phyloP scores from a whole-genome alignment of 805 yeast genomes.

The Lipomyces sp. region DNA sequence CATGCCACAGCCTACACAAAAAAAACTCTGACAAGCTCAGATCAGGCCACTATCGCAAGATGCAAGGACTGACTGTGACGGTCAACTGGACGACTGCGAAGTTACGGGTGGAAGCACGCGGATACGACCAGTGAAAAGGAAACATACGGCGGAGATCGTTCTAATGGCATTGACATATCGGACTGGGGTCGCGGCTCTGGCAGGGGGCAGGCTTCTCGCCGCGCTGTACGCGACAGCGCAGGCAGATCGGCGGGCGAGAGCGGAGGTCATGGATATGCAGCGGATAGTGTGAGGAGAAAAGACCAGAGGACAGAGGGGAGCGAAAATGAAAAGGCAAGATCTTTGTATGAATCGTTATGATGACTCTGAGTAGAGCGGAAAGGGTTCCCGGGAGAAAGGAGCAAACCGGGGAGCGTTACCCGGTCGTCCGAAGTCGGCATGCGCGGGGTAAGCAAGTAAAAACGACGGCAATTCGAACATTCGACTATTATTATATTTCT shows the following conservation, averaged over 20 bases:
- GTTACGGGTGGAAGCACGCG: neutral
- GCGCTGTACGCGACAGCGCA: slow-evolving; percentile 9
- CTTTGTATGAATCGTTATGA: neutral
- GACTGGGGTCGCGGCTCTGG: slow-evolving; percentile 2
- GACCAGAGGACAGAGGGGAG: slow-evolving; percentile 1
- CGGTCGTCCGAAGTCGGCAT: too few relatives aligned
- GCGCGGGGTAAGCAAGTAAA: too few relatives aligned
- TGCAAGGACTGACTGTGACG: neutral
- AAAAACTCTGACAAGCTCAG: neutral
- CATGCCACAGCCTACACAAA: neutral
- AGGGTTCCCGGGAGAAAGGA: neutral
- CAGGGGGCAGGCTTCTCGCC: slow-evolving; percentile 8
- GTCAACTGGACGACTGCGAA: neutral
- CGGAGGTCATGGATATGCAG: slow-evolving; percentile 12
- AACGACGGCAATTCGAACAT: too few relatives aligned
- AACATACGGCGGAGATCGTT: slow-evolving; percentile 25
- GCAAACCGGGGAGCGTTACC: too few relatives aligned
- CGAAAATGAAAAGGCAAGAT: neutral
- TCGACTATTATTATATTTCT: too few relatives aligned
- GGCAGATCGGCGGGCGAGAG: slow-evolving; percentile 16
- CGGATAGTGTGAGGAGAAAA: neutral
- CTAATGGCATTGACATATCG: slow-evolving; percentile 4
- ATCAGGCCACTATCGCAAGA: neutral
- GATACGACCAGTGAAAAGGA: neutral
- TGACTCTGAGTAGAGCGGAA: neutral